These are phyloP conservation scores for Gloeophyllum trabeum DNA, from an alignment of 768 basidiomycete genomes.

Conservation along the genomic window DNA sequence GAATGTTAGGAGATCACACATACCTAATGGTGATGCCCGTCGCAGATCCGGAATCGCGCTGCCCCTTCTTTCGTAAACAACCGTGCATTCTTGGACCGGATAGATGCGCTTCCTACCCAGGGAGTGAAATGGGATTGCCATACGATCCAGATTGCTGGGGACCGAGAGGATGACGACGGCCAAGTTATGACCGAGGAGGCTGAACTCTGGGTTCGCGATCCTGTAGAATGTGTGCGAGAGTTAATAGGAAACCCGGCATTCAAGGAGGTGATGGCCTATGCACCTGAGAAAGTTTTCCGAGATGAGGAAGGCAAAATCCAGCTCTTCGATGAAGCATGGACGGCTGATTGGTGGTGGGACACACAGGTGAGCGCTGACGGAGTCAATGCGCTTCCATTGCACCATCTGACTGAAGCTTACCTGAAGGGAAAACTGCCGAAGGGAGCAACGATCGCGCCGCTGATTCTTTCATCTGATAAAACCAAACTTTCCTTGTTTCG, in stretches of 20 bases:
- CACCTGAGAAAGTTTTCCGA: slow-evolving; percentile 1
- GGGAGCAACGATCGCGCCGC: slow-evolving; percentile 2
- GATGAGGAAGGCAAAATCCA: slow-evolving; percentile 3
- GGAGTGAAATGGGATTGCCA: too few relatives aligned
- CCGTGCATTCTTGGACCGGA: too few relatives aligned
- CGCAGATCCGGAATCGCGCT: too few relatives aligned
- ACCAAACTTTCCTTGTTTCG: slow-evolving; percentile 7
- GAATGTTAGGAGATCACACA: too few relatives aligned
- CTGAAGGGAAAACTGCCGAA: slow-evolving; percentile 10
- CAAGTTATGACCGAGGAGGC: slow-evolving; percentile 1
- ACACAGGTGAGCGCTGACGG: slow-evolving; percentile 15
- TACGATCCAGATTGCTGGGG: too few relatives aligned
- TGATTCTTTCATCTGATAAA: slow-evolving; percentile 7
- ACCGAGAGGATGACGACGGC: too few relatives aligned
- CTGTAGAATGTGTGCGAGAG: slow-evolving; percentile 1
- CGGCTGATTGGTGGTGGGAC: too few relatives aligned
- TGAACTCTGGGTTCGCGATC: slow-evolving; percentile 6
- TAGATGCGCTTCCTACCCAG: too few relatives aligned
- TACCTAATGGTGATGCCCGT: too few relatives aligned
- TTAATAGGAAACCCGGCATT: slow-evolving; percentile 4
- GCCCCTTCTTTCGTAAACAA: too few relatives aligned
- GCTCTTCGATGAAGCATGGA: slow-evolving; percentile 12
- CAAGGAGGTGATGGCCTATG: background rate
- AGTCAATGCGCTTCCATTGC: slow-evolving; percentile 7
- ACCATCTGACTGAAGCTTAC: slow-evolving; percentile 4